phyloP scores from a whole-genome alignment of 208 protist species.

The Angomonas desouzai region DNA sequence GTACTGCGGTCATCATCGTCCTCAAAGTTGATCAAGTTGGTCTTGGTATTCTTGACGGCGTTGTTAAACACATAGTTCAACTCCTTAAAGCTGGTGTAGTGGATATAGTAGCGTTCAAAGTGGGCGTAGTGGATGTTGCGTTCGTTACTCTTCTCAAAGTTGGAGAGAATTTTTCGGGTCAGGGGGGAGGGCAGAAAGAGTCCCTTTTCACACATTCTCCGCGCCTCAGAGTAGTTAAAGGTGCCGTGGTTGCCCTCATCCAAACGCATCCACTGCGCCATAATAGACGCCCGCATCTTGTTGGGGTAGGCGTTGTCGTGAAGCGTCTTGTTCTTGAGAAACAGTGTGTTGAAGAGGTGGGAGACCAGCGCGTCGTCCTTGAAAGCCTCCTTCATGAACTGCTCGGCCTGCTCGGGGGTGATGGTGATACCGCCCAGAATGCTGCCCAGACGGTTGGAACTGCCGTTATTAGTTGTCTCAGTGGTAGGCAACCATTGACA shows the following conservation, averaged over 20 bases:
- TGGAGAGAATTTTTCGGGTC: slow-evolving; percentile 24
- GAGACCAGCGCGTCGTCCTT: slow-evolving; percentile 24
- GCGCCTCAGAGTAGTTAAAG: slow-evolving; percentile 38
- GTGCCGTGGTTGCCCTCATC: slow-evolving; percentile 59
- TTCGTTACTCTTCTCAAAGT: slow-evolving; percentile 20
- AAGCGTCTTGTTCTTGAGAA: slow-evolving; percentile 17
- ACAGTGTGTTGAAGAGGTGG: slow-evolving; percentile 28
- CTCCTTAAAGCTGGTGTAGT: slow-evolving; percentile 41
- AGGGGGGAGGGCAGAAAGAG: slow-evolving; percentile 50
- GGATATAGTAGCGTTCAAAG: slow-evolving; percentile 45
- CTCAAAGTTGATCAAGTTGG: neutral
- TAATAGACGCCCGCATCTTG: slow-evolving; percentile 49
- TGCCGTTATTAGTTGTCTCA: neutral
- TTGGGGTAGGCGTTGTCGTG: slow-evolving; percentile 22
- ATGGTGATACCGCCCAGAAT: slow-evolving; percentile 19
- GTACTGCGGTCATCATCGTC: slow-evolving; percentile 6
- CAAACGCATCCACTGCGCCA: slow-evolving; percentile 69
- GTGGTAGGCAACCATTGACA: slow-evolving; percentile 20
- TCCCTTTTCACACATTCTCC: slow-evolving; percentile 28
- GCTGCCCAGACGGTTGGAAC: neutral
- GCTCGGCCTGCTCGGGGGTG: slow-evolving; percentile 31
- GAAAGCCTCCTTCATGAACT: slow-evolving; percentile 44
- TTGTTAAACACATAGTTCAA: slow-evolving; percentile 46
- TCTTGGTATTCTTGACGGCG: slow-evolving; percentile 14
- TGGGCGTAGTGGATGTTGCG: slow-evolving; percentile 31